Conservation (phyloP, 371 early-diverging fungal genomes). For the Mortierella sp. region DNA sequence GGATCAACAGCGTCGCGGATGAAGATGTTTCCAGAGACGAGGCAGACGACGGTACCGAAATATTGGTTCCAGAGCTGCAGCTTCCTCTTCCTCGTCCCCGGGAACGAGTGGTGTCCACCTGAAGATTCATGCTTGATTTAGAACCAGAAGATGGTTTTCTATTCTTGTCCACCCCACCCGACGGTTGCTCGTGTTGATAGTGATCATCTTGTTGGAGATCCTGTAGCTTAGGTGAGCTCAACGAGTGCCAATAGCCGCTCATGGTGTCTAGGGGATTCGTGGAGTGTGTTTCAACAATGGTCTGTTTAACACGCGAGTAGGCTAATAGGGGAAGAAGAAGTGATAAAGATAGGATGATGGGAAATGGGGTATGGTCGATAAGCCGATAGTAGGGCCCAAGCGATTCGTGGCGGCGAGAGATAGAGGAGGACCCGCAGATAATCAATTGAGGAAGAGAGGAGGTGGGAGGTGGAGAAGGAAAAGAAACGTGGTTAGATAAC, state of each 20-base stretch:
- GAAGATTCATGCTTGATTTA: not conserved
- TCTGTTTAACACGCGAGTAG: constrained; percentile 37
- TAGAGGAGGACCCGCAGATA: too few relatives aligned
- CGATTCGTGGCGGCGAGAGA: too few relatives aligned
- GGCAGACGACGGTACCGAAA: constrained; percentile 1
- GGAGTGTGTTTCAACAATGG: constrained; percentile 22
- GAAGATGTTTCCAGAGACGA: not conserved
- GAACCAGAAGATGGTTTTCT: too few relatives aligned
- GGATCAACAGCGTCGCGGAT: not conserved
- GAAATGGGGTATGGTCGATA: not conserved
- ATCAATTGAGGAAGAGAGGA: not conserved
- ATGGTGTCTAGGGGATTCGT: constrained; percentile 28
- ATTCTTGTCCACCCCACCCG: too few relatives aligned
- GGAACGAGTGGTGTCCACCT: not conserved
- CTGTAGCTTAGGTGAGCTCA: constrained; percentile 19
- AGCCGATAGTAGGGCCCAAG: too few relatives aligned
- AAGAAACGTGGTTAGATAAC: constrained; percentile 14
- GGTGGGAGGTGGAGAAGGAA: constrained; percentile 1
- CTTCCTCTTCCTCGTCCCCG: too few relatives aligned
- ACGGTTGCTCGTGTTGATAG: not conserved
- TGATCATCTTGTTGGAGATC: constrained; percentile 15
- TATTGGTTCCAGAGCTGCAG: too few relatives aligned
- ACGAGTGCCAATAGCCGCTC: constrained; percentile 35
- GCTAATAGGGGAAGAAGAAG: constrained; percentile 7
- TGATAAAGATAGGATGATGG: not conserved